Evolutionary conservation across 176 grass and related monocot genomes (phyloP).

Genomic region (Luzula sylvatica): DNA sequence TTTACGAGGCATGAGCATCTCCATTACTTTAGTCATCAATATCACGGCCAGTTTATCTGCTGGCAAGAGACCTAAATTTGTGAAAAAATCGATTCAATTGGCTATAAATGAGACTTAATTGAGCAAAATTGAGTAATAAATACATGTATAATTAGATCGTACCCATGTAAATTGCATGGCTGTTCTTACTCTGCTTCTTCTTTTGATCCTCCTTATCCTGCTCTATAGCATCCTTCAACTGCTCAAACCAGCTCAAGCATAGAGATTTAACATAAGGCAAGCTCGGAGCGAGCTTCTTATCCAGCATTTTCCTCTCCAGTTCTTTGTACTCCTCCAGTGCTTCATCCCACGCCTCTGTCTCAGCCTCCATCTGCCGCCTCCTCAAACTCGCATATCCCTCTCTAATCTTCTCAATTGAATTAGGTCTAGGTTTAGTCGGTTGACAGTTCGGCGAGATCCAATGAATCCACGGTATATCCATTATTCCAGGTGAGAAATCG

Average conservation of each 20-base stretch:
- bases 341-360: constrained; percentile 83
- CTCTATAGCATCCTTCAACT: constrained; percentile 61
- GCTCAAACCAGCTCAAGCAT: constrained; percentile 93
- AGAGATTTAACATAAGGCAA: constrained; percentile 85
- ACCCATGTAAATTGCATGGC: constrained; percentile 53
- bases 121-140: neutral
- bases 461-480: constrained; percentile 1
- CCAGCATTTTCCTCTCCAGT: constrained; percentile 88
- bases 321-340: constrained; percentile 79
- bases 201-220: constrained; percentile 54
- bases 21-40: constrained; percentile 94
- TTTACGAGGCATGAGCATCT: constrained; percentile 55
- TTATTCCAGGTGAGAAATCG: neutral
- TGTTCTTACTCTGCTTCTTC: constrained; percentile 45
- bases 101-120: neutral
- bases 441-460: constrained; percentile 8
- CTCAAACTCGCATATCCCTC: constrained; percentile 38
- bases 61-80: constrained; percentile 38
- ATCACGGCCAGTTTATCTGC: constrained; percentile 94
- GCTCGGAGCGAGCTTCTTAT: constrained; percentile 61
- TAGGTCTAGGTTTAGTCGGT: neutral
- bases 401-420: neutral
- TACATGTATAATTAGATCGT: neutral
- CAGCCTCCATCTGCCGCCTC: constrained; percentile 70
- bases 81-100: neutral